These are phyloP conservation scores for Salix viminalis DNA, from an alignment of 345 rosid genomes.

Conservation along the genomic window DNA sequence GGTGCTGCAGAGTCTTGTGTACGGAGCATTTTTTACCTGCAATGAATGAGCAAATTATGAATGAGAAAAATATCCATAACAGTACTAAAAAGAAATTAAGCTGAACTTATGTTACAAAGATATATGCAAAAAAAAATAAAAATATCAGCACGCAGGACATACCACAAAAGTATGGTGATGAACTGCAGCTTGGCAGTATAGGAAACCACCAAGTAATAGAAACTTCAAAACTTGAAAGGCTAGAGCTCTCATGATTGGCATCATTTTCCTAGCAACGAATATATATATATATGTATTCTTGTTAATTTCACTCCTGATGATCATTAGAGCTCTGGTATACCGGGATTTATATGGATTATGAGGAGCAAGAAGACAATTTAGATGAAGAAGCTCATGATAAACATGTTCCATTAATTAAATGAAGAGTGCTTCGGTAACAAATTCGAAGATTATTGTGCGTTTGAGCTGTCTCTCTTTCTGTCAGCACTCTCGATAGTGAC, in stretches of 20 bases:
- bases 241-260: neutral
- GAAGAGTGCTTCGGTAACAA: neutral
- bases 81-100: too few relatives aligned
- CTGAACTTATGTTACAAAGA: too few relatives aligned
- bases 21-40: slow-evolving; percentile 10
- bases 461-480: too few relatives aligned
- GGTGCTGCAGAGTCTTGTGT: slow-evolving; percentile 16
- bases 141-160: neutral
- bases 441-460: too few relatives aligned
- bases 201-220: slow-evolving; percentile 2
- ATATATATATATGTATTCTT: too few relatives aligned
- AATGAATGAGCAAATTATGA: neutral
- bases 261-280: neutral
- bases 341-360: neutral
- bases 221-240: neutral
- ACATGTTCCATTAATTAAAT: neutral
- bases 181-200: slow-evolving; percentile 13
- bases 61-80: too few relatives aligned
- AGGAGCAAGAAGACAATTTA: neutral
- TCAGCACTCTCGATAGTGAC: too few relatives aligned
- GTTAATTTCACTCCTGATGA: neutral
- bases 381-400: neutral
- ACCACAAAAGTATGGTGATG: slow-evolving; percentile 16
- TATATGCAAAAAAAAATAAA: too few relatives aligned
- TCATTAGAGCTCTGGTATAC: neutral